phyloP scores from a whole-genome alignment of 2,329 filamentous ascomycete genomes.

The Myriosclerotinia duriaeana region DNA sequence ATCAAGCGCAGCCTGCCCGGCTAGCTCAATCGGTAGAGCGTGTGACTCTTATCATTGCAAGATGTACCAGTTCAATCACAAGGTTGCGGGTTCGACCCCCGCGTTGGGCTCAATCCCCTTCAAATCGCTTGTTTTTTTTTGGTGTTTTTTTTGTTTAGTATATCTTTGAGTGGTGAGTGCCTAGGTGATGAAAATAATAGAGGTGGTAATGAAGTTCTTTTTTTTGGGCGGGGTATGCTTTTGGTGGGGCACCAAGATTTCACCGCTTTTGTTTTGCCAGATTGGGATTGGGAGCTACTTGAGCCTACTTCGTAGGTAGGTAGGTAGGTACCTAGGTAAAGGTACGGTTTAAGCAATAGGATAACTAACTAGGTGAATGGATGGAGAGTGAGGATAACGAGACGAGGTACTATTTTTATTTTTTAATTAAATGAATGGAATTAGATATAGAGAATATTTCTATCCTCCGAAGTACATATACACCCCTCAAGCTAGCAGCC shows the following conservation, averaged over 20 bases:
- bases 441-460: no score
- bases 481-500: no score
- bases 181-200: background rate
- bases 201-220: background rate
- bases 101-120: conserved; percentile 39
- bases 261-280: background rate
- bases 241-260: background rate
- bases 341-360: no score
- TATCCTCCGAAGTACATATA: no score
- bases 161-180: no score
- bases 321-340: no score
- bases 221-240: background rate
- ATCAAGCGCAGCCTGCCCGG: conserved; percentile 25
- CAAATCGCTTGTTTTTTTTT: background rate
- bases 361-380: no score
- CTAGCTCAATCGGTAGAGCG: conserved; percentile 40
- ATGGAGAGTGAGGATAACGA: no score
- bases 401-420: no score
- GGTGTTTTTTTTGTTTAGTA: background rate
- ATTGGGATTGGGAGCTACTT: background rate
- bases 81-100: conserved; percentile 49
- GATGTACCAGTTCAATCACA: conserved; percentile 40
- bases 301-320: no score
- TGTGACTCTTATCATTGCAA: conserved; percentile 35
- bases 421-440: no score